Conservation (phyloP, 2,329 filamentous ascomycete genomes). For the Parafenestella ontariensis region DNA sequence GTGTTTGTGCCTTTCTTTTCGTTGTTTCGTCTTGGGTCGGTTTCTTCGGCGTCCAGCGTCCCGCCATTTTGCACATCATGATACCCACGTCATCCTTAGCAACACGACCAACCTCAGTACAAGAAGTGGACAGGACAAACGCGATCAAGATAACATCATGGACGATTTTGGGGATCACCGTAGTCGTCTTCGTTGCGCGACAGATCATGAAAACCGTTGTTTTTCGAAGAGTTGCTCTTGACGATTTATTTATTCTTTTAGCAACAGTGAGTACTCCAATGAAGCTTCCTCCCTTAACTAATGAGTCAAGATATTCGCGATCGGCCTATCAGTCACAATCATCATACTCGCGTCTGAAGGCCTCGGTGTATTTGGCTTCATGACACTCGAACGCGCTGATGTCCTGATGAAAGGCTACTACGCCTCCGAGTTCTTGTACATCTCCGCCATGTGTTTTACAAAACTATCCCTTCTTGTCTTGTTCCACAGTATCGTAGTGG, state of each 20-base stretch:
- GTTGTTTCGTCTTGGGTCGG: slow-evolving; percentile 14
- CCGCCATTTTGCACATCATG: slow-evolving; percentile 24
- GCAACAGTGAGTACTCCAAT: slow-evolving; percentile 32
- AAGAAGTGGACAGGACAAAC: slow-evolving; percentile 23
- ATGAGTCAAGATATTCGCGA: slow-evolving; percentile 30
- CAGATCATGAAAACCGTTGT: slow-evolving; percentile 36
- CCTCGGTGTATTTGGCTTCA: slow-evolving; percentile 20
- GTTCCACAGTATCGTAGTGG: slow-evolving; percentile 33
- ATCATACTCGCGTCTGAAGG: slow-evolving; percentile 36
- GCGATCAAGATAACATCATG: slow-evolving; percentile 36
- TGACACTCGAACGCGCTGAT: slow-evolving; percentile 27
- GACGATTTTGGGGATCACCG: slow-evolving; percentile 28
- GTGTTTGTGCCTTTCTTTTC: slow-evolving; percentile 17
- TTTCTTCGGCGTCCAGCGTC: slow-evolving; percentile 10
- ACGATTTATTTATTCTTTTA: slow-evolving; percentile 40
- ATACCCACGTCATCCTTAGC: slow-evolving; percentile 15
- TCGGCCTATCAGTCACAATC: slow-evolving; percentile 35
- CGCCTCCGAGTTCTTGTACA: slow-evolving; percentile 43
- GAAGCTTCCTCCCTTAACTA: slow-evolving; percentile 1
- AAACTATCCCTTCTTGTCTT: slow-evolving; percentile 40
- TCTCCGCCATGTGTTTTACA: slow-evolving; percentile 36
- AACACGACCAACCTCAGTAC: slow-evolving; percentile 8
- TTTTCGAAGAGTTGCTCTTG: slow-evolving; percentile 29
- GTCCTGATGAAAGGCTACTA: slow-evolving; percentile 42
- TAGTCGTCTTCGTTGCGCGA: slow-evolving; percentile 33